Conservation (phyloP, 129 eudicot genomes). For the Saposhnikovia divaricata region DNA sequence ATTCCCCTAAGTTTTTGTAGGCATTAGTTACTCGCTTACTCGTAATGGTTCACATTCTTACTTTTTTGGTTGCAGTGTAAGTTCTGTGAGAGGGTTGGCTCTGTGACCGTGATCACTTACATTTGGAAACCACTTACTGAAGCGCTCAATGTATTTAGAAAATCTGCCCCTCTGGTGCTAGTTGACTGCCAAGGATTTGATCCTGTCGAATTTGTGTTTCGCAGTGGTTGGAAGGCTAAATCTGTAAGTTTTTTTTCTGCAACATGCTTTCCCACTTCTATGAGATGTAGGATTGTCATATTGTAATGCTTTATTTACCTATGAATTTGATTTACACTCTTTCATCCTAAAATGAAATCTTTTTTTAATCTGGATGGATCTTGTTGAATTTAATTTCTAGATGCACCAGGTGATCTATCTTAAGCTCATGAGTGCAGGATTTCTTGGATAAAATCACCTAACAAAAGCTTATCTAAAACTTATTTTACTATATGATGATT, state of each 20-base stretch:
- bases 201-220: conserved; percentile 68
- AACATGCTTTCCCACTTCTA: neutral
- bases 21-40: neutral
- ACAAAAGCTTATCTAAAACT: neutral
- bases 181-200: conserved; percentile 85
- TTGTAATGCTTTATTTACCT: neutral
- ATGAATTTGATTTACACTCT: neutral
- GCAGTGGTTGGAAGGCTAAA: conserved; percentile 65
- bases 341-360: no score
- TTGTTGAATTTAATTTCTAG: no score
- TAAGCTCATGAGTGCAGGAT: no score
- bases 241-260: conserved; percentile 47
- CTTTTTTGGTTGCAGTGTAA: conserved; percentile 55
- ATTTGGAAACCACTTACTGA: conserved; percentile 54
- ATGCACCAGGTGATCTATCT: no score
- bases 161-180: conserved; percentile 50
- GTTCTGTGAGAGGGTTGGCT: conserved; percentile 82
- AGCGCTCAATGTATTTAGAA: conserved; percentile 34
- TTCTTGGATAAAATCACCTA: neutral
- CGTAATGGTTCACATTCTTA: neutral
- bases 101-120: conserved; percentile 54
- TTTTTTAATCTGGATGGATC: neutral
- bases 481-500: neutral
- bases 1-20: neutral
- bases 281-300: neutral